These are phyloP conservation scores for Singerocomus inundabilis DNA, from an alignment of 1,284 basidiomycete genomes.

Conservation along the genomic window DNA sequence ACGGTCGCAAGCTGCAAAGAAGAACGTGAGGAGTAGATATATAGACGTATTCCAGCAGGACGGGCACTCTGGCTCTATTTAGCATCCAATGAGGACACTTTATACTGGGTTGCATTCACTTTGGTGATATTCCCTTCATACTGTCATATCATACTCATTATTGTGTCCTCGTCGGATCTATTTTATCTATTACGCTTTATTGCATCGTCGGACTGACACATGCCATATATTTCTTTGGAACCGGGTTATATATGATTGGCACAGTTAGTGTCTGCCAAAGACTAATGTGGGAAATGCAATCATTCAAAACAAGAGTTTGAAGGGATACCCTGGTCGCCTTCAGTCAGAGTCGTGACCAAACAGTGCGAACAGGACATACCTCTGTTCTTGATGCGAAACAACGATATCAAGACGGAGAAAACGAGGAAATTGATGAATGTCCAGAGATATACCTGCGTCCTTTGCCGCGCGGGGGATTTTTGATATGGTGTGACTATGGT, in stretches of 20 bases:
- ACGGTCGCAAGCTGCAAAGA: slow-evolving; percentile 64
- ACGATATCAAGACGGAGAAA: slow-evolving; percentile 83
- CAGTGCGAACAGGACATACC: slow-evolving; percentile 43
- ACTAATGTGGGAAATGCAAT: background rate
- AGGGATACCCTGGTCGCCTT: slow-evolving; percentile 63
- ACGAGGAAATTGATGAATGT: slow-evolving; percentile 78
- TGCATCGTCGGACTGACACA: slow-evolving; percentile 7
- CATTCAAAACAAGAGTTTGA: slow-evolving; percentile 65
- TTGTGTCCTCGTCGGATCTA: slow-evolving; percentile 25
- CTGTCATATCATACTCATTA: slow-evolving; percentile 20
- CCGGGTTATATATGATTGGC: background rate
- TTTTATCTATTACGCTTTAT: slow-evolving; percentile 30
- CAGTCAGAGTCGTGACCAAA: background rate
- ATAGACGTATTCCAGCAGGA: slow-evolving; percentile 81
- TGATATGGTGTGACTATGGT: slow-evolving; percentile 81
- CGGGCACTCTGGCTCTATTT: slow-evolving; percentile 17
- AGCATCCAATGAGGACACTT: slow-evolving; percentile 1
- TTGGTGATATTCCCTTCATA: slow-evolving; percentile 17
- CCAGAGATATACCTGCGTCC: slow-evolving; percentile 89
- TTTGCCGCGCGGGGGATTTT: slow-evolving; percentile 72
- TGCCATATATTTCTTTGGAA: background rate
- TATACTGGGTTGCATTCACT: background rate
- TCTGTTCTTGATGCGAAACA: slow-evolving; percentile 93
- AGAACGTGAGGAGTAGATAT: slow-evolving; percentile 76
- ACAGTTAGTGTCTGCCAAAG: background rate